Percentiles rank a stretch among this genome's conserved stretches.
phyloP scores from a whole-genome alignment of 345 rosid species.

The Lagerstroemia speciosa region DNA sequence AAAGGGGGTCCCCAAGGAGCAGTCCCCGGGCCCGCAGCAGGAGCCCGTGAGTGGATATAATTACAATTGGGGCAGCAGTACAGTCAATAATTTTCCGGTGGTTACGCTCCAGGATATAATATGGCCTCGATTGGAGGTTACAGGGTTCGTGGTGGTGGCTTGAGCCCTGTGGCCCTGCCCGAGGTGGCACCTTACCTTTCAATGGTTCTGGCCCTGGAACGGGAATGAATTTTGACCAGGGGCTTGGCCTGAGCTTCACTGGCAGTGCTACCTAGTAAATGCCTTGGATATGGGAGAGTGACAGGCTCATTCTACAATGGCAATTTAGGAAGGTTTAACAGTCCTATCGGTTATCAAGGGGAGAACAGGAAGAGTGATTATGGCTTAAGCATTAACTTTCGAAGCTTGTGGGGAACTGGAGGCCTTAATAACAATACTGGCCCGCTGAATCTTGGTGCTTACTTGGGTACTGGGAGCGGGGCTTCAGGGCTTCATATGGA shows the following conservation, averaged over 20 bases:
- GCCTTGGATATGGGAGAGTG: constrained; percentile 60
- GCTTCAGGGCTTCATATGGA: constrained; percentile 57
- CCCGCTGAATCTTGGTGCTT: constrained; percentile 36
- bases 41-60: constrained; percentile 62
- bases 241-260: constrained; percentile 48
- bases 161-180: constrained; percentile 61
- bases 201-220: constrained; percentile 53
- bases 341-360: constrained; percentile 53
- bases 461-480: constrained; percentile 42
- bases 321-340: constrained; percentile 56
- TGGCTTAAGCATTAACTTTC: constrained; percentile 40
- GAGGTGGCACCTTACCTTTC: constrained; percentile 52
- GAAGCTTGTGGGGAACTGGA: constrained; percentile 83
- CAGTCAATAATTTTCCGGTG: constrained; percentile 57
- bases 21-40: constrained; percentile 52
- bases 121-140: constrained; percentile 41
- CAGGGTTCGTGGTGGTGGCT: constrained; percentile 66
- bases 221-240: constrained; percentile 62
- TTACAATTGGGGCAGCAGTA: constrained; percentile 49
- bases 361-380: constrained; percentile 51
- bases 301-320: constrained; percentile 42
- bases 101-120: constrained; percentile 63
- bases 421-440: constrained; percentile 30
- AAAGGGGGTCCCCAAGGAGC: constrained; percentile 96
- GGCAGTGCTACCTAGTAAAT: constrained; percentile 48